A percentile compares a stretch with the other conserved stretches of the same genome.
Evolutionary conservation across 164 flowering plant species (phyloP).

Genomic region (Vitis labrusca): DNA sequence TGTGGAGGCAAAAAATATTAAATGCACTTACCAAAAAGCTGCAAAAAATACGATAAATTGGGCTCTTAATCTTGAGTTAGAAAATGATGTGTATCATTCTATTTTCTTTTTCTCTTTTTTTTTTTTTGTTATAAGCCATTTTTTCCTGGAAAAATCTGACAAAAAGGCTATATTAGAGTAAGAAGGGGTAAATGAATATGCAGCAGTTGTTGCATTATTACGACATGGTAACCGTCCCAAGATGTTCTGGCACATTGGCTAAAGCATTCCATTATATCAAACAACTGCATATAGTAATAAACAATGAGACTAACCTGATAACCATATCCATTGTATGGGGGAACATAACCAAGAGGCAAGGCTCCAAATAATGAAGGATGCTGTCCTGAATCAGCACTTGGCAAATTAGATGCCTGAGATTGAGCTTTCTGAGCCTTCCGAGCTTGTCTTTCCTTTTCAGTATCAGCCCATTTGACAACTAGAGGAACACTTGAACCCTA

Average conservation of each 20-base stretch:
- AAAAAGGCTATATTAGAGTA: background rate
- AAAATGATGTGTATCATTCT: too few relatives aligned
- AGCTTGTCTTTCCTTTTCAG: conserved; percentile 96
- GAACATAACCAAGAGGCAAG: conserved; percentile 79
- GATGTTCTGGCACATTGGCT: background rate
- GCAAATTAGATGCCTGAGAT: conserved; percentile 47
- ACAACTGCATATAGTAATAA: background rate
- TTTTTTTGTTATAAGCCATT: too few relatives aligned
- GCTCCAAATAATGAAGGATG: conserved; percentile 87
- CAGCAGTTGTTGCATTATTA: background rate
- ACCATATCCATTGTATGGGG: conserved; percentile 85
- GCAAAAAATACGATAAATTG: too few relatives aligned
- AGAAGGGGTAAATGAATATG: background rate
- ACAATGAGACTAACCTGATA: conserved; percentile 65
- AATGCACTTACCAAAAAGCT: too few relatives aligned
- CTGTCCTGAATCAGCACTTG: conserved; percentile 58
- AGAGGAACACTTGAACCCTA: conserved; percentile 96
- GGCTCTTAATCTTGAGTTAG: too few relatives aligned
- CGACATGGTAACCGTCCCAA: background rate
- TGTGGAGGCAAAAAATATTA: too few relatives aligned
- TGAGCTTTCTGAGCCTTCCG: conserved; percentile 92
- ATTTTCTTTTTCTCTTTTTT: too few relatives aligned
- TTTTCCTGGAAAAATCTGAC: too few relatives aligned
- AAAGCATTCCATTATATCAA: background rate
- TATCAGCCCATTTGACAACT: conserved; percentile 99